phyloP scores from a whole-genome alignment of 495 filamentous ascomycete genomes.

The Daldinia childiae region DNA sequence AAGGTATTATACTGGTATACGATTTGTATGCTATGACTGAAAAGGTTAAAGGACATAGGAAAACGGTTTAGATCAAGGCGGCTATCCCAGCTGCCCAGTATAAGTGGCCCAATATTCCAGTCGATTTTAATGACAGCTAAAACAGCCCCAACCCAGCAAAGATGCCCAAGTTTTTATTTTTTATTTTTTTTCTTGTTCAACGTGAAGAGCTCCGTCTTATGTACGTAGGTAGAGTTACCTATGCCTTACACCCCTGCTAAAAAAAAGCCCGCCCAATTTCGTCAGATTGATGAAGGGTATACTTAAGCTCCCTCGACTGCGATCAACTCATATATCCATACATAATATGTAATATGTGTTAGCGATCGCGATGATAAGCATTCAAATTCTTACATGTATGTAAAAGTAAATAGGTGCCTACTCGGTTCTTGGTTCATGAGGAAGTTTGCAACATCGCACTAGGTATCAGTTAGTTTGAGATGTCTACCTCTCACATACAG shows the following conservation, averaged over 20 bases:
- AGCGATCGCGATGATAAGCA: background rate
- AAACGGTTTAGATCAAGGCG: background rate
- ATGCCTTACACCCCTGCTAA: slow-evolving; percentile 8
- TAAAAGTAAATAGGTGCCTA: background rate
- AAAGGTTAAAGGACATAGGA: background rate
- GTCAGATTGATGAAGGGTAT: slow-evolving; percentile 28
- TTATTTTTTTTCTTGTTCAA: background rate
- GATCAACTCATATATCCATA: background rate
- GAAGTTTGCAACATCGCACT: background rate
- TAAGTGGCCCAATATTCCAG: background rate
- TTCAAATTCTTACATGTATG: background rate
- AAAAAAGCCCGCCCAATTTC: slow-evolving; percentile 30
- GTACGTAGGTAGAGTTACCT: background rate
- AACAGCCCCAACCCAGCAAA: slow-evolving; percentile 12
- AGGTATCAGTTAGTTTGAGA: background rate
- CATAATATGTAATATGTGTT: too few species aligned
- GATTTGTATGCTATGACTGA: background rate
- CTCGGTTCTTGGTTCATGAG: background rate
- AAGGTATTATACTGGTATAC: background rate
- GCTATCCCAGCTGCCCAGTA: background rate
- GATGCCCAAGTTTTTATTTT: background rate
- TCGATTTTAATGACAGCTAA: background rate
- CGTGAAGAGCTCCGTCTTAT: background rate
- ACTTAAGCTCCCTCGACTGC: background rate
- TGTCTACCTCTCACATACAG: background rate